Percentiles rank a stretch among this genome's conserved stretches.
Evolutionary conservation across 2,329 filamentous ascomycete species (phyloP).

Genomic region (Ophiocordyceps camponoti-saundersi): DNA sequence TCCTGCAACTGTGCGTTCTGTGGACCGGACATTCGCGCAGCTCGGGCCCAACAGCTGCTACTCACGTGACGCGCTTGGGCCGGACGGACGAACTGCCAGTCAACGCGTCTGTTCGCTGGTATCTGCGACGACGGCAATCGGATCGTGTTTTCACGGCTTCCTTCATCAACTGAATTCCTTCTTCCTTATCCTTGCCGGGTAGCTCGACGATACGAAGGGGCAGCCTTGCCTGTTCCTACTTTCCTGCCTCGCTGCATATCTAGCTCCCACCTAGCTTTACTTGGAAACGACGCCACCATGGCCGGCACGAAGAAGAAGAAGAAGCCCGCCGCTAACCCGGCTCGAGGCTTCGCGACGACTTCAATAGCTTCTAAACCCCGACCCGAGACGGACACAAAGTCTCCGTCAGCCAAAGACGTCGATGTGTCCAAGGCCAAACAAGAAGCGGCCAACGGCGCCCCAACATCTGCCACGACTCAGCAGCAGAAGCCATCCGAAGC

Average conservation of each 20-base stretch:
- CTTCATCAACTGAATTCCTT: not conserved
- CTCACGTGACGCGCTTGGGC: not conserved
- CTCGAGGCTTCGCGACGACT: slow-evolving; percentile 83
- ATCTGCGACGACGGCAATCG: not conserved
- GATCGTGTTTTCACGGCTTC: not conserved
- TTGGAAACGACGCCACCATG: slow-evolving; percentile 28
- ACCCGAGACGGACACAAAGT: slow-evolving; percentile 26
- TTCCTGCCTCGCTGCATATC: not conserved
- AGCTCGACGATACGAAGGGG: not conserved
- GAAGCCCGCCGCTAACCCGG: slow-evolving; percentile 74
- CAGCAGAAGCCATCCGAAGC: slow-evolving; percentile 15
- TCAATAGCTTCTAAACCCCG: slow-evolving; percentile 74
- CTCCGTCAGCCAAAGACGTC: slow-evolving; percentile 7
- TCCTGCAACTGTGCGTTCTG: too few species aligned
- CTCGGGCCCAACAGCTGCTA: not conserved
- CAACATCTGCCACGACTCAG: slow-evolving; percentile 1
- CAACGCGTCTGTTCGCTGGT: not conserved
- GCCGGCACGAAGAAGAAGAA: slow-evolving; percentile 70
- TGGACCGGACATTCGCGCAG: not conserved
- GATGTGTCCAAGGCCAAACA: slow-evolving; percentile 11
- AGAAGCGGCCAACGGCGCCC: slow-evolving; percentile 9
- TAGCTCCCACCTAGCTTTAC: not conserved
- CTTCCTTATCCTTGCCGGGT: not conserved
- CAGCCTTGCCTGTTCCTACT: not conserved
- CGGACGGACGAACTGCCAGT: not conserved